phyloP scores from a whole-genome alignment of 768 basidiomycete genomes.

The Lactarius quietus region DNA sequence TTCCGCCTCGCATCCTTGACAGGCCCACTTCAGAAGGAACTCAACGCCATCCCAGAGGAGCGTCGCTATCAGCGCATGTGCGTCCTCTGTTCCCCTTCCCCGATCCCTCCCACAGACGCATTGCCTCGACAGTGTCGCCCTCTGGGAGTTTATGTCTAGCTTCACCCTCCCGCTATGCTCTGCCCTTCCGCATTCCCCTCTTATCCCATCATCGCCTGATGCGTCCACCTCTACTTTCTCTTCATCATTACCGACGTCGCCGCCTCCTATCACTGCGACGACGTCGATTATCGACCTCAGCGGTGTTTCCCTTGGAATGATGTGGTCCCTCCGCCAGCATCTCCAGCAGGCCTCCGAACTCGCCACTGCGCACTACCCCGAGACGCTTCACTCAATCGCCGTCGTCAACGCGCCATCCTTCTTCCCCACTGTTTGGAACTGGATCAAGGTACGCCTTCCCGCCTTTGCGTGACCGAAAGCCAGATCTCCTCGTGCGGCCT shows the following conservation, averaged over 20 bases:
- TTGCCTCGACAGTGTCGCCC: constrained; percentile 44
- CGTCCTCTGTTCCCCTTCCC: constrained; percentile 27
- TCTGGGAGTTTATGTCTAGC: constrained; percentile 64
- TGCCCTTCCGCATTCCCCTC: constrained; percentile 49
- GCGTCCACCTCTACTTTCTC: not conserved
- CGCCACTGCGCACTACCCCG: constrained; percentile 79
- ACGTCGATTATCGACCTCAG: constrained; percentile 73
- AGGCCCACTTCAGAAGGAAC: constrained; percentile 51
- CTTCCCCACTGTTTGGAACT: constrained; percentile 80
- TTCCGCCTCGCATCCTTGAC: constrained; percentile 65
- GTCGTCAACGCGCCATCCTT: constrained; percentile 80
- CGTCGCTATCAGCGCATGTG: constrained; percentile 70
- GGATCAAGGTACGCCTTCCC: constrained; percentile 59
- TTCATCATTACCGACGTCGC: constrained; percentile 15
- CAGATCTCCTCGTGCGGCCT: not conserved
- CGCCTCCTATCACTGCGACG: constrained; percentile 56
- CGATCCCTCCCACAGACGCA: not conserved
- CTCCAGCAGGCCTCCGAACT: constrained; percentile 72
- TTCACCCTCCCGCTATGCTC: constrained; percentile 65
- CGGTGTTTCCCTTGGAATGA: constrained; percentile 52
- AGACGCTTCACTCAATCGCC: constrained; percentile 63
- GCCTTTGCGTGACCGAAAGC: not conserved
- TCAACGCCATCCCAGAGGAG: constrained; percentile 50
- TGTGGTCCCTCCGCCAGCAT: constrained; percentile 70
- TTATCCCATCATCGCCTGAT: not conserved